Conservation (phyloP, 768 basidiomycete species). For the Hemileccinum impolitum region DNA sequence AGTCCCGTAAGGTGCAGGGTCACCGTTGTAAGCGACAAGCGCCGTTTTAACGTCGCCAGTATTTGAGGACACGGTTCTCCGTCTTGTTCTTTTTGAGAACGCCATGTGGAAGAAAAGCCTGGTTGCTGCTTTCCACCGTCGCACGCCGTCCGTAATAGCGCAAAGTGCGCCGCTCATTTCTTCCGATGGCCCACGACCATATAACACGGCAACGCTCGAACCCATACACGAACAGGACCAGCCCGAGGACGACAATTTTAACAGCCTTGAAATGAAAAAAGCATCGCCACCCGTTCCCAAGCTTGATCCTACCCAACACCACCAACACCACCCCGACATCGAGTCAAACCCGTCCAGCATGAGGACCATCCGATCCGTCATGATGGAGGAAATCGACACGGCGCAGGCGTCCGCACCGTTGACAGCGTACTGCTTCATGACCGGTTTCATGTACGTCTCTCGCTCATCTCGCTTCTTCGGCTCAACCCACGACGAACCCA, state of each 20-base stretch:
- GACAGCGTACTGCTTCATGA: slow-evolving; percentile 74
- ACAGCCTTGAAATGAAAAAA: too few species aligned
- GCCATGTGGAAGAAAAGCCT: slow-evolving; percentile 19
- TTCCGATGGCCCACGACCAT: background rate
- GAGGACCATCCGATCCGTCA: slow-evolving; percentile 7
- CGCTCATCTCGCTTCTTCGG: background rate
- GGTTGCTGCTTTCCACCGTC: slow-evolving; percentile 10
- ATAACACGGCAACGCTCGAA: slow-evolving; percentile 5
- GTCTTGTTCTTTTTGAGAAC: background rate
- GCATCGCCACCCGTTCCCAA: too few species aligned
- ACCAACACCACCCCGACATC: too few species aligned
- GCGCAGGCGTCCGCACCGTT: slow-evolving; percentile 46
- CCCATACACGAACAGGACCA: slow-evolving; percentile 8
- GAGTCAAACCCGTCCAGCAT: slow-evolving; percentile 11
- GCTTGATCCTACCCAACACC: too few species aligned
- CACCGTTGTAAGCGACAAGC: background rate
- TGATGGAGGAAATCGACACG: slow-evolving; percentile 26
- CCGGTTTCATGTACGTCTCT: slow-evolving; percentile 64
- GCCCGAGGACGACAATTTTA: background rate
- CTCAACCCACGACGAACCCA: background rate
- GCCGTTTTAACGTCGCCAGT: slow-evolving; percentile 4
- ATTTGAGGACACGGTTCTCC: slow-evolving; percentile 1
- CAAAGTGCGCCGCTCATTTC: slow-evolving; percentile 16
- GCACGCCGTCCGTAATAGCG: slow-evolving; percentile 10
- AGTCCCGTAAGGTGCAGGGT: background rate